Evolutionary conservation across 345 rosid species (phyloP).

Genomic region (Ceriops zippeliana): DNA sequence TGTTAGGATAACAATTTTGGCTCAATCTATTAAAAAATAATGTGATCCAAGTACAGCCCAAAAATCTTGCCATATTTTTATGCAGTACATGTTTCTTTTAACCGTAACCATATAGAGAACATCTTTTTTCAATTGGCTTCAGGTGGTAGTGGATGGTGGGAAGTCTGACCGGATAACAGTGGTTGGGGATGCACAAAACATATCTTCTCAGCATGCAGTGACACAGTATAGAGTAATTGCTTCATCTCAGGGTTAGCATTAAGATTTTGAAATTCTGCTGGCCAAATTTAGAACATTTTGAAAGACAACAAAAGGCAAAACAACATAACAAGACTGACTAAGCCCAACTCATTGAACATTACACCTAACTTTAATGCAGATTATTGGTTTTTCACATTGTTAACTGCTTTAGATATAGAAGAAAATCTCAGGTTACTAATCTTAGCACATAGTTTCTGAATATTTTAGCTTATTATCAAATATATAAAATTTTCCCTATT

Average conservation of each 20-base stretch:
- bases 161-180: constrained; percentile 87
- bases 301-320: background rate
- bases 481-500: background rate
- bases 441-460: background rate
- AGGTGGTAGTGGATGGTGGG: constrained; percentile 84
- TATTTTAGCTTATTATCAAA: background rate
- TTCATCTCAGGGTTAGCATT: constrained; percentile 58
- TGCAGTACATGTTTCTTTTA: background rate
- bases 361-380: background rate
- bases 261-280: constrained; percentile 1
- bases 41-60: background rate
- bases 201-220: constrained; percentile 70
- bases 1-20: background rate
- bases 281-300: background rate
- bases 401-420: too few species aligned
- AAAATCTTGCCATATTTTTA: background rate
- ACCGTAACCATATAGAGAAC: background rate
- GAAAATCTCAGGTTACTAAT: too few species aligned
- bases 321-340: background rate
- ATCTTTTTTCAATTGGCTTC: constrained; percentile 4
- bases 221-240: constrained; percentile 75
- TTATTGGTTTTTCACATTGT: background rate
- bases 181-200: constrained; percentile 36
- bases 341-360: background rate
- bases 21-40: background rate